A percentile compares a stretch with the other conserved stretches of the same genome.
These are phyloP conservation scores for Magnusiomyces magnusii DNA, from an alignment of 1,139 yeast genomes.

Conservation along the genomic window DNA sequence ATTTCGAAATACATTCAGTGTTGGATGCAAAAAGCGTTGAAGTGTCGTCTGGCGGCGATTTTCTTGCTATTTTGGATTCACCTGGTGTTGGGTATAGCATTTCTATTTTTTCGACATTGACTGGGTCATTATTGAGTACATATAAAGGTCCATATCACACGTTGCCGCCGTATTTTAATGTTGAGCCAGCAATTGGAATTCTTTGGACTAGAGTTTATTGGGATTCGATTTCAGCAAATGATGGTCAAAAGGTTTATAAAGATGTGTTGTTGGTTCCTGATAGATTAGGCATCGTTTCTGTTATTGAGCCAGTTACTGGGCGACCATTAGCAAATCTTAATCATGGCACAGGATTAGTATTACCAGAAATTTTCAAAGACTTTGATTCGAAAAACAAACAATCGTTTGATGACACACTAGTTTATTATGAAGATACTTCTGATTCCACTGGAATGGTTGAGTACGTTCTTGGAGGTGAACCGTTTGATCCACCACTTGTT, in stretches of 20 bases:
- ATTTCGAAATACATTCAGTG: neutral
- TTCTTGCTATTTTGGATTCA: neutral
- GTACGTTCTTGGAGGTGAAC: neutral
- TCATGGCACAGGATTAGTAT: constrained; percentile 3
- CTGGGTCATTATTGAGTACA: neutral
- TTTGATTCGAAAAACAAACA: neutral
- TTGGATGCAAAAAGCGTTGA: neutral
- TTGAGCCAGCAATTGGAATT: neutral
- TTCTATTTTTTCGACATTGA: neutral
- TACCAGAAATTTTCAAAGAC: neutral
- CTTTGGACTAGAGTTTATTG: neutral
- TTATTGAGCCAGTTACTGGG: neutral
- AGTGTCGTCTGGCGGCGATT: neutral
- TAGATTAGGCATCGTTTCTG: neutral
- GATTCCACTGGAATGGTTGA: neutral
- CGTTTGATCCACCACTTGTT: neutral
- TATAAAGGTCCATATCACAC: constrained; percentile 2
- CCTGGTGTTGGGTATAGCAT: neutral
- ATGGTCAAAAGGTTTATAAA: neutral
- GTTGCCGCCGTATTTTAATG: neutral
- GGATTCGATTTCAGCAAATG: neutral
- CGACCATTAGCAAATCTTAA: neutral
- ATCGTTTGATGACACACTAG: neutral
- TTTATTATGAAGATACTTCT: neutral
- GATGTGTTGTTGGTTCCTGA: neutral